Evolutionary conservation across 2,329 filamentous ascomycete genomes (phyloP).

Genomic region (Ilyonectria sp.): DNA sequence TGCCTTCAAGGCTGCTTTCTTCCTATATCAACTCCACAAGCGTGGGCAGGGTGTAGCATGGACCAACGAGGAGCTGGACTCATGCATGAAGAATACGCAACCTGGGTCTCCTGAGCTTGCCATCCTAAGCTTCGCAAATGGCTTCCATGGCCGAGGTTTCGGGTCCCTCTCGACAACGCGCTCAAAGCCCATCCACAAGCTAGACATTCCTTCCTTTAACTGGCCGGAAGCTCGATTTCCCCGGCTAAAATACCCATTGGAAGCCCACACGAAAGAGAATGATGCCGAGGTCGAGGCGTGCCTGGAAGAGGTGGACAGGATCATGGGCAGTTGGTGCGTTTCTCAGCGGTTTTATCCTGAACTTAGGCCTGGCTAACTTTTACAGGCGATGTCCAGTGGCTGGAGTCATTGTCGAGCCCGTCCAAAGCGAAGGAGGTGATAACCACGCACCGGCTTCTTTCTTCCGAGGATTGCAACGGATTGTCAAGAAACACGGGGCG

Average conservation of each 20-base stretch:
- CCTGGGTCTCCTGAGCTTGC: conserved; percentile 82
- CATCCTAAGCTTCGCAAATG: conserved; percentile 83
- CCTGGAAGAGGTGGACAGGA: conserved; percentile 79
- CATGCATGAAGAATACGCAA: too few species aligned
- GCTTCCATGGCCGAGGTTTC: conserved; percentile 87
- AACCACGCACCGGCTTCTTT: conserved; percentile 86
- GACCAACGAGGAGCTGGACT: too few species aligned
- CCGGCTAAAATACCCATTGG: conserved; percentile 85
- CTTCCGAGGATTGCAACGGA: conserved; percentile 81
- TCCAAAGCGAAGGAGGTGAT: conserved; percentile 88
- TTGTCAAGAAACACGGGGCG: conserved; percentile 79
- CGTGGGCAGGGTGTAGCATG: too few species aligned
- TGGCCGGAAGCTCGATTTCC: conserved; percentile 94
- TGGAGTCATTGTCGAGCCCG: conserved; percentile 82
- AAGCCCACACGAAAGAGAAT: conserved; percentile 85
- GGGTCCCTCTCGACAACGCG: conserved; percentile 89
- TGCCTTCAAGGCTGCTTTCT: too few species aligned
- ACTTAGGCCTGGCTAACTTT: too few species aligned
- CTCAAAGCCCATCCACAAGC: conserved; percentile 93
- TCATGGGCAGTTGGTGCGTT: too few species aligned
- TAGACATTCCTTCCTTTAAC: conserved; percentile 94
- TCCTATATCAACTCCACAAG: too few species aligned
- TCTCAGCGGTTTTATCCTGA: too few species aligned
- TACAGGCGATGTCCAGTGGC: conserved; percentile 80
- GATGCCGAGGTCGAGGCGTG: conserved; percentile 79